Percentiles rank a stretch among this genome's conserved stretches.
Evolutionary conservation across 1,139 yeast species (phyloP).

Genomic region (Pichia sp.): DNA sequence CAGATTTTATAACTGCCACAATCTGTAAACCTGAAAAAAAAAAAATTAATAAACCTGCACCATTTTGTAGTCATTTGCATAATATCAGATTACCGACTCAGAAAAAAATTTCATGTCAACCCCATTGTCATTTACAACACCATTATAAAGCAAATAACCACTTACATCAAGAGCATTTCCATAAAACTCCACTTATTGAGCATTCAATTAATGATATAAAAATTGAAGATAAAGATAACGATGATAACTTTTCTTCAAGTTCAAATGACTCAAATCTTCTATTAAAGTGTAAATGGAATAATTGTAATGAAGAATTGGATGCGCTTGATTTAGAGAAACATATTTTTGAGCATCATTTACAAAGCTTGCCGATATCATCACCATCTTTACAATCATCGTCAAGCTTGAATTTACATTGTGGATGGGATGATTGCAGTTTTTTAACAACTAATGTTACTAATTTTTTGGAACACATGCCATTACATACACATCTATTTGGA

Average conservation of each 20-base stretch:
- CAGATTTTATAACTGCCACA: conserved; percentile 11
- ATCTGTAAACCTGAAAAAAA: conserved; percentile 6
- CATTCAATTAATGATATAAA: background rate
- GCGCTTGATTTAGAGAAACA: conserved; percentile 41
- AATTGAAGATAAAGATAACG: background rate
- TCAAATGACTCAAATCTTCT: background rate
- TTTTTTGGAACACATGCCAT: conserved; percentile 55
- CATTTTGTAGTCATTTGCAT: background rate
- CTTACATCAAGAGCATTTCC: conserved; percentile 6
- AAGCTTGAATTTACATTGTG: conserved; percentile 42
- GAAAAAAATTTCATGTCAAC: background rate
- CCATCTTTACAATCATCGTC: conserved; percentile 3
- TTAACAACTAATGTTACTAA: conserved; percentile 44
- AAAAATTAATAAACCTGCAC: background rate
- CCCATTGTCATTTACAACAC: background rate
- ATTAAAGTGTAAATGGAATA: conserved; percentile 32
- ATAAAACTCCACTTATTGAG: background rate
- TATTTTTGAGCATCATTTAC: conserved; percentile 49
- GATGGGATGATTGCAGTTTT: conserved; percentile 66
- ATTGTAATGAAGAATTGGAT: conserved; percentile 17
- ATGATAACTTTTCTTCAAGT: background rate
- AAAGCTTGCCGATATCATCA: conserved; percentile 10
- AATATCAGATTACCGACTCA: background rate
- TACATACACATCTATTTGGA: conserved; percentile 17
- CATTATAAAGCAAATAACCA: background rate